Percentiles rank a stretch among this genome's conserved stretches.
phyloP scores from a whole-genome alignment of 2,329 filamentous ascomycete species.

The Incumbomyces delicatus region DNA sequence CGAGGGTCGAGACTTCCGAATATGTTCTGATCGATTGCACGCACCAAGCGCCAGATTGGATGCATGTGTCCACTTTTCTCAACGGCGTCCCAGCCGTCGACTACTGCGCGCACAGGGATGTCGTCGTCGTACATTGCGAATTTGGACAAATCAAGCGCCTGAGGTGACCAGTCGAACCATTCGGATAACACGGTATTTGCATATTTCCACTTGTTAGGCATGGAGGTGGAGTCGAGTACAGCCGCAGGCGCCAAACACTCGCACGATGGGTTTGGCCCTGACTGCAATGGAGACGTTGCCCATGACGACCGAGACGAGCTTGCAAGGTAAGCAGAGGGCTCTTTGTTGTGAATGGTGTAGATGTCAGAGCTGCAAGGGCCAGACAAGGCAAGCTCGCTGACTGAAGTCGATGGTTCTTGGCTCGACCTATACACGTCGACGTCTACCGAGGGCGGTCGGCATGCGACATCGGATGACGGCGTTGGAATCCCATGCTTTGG shows the following conservation, averaged over 20 bases:
- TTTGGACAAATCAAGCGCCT: background rate
- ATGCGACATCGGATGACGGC: background rate
- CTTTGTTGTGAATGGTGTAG: background rate
- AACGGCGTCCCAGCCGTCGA: slow-evolving; percentile 20
- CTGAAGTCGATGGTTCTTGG: background rate
- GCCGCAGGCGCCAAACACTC: slow-evolving; percentile 1
- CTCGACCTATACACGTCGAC: background rate
- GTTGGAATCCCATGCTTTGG: background rate
- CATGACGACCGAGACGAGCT: slow-evolving; percentile 50
- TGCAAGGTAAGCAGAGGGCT: background rate
- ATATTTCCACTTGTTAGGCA: slow-evolving; percentile 15
- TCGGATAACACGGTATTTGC: slow-evolving; percentile 10
- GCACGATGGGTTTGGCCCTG: slow-evolving; percentile 2
- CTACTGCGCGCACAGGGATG: slow-evolving; percentile 15
- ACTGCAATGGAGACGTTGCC: slow-evolving; percentile 51
- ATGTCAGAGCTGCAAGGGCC: background rate
- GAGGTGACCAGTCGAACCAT: slow-evolving; percentile 3
- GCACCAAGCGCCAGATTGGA: slow-evolving; percentile 17
- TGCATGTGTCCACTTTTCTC: slow-evolving; percentile 14
- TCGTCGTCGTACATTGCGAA: slow-evolving; percentile 10
- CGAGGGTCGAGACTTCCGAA: slow-evolving; percentile 12
- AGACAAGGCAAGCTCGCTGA: background rate
- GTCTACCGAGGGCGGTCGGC: background rate
- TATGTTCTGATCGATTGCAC: slow-evolving; percentile 17
- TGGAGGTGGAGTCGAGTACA: background rate